These are phyloP conservation scores for Saturnispora dispora DNA, from an alignment of 805 yeast genomes.

Conservation along the genomic window DNA sequence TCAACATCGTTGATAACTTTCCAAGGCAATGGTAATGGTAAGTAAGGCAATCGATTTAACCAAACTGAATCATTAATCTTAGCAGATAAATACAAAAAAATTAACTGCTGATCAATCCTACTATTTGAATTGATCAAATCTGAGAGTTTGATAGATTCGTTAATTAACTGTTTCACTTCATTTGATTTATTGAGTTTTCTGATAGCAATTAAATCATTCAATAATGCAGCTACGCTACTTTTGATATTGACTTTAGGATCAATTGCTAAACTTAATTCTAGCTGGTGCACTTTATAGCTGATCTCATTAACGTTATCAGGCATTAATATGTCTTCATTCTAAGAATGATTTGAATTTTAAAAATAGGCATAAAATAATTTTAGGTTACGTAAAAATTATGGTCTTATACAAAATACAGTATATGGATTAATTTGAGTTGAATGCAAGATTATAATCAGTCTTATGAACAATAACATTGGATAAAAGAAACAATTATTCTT, in stretches of 20 bases:
- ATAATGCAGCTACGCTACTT: not conserved
- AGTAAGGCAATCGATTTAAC: not conserved
- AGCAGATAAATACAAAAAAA: not conserved
- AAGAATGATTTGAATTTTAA: not conserved
- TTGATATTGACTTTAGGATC: not conserved
- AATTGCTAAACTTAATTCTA: not conserved
- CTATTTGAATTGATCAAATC: not conserved
- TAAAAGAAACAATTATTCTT: not conserved
- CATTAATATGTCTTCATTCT: not conserved
- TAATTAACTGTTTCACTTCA: not conserved
- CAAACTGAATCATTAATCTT: not conserved
- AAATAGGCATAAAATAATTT: not conserved
- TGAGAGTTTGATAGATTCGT: not conserved
- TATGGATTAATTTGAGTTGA: not conserved
- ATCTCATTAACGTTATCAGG: not conserved
- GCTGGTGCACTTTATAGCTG: not conserved
- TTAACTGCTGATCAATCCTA: not conserved
- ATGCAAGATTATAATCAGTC: not conserved
- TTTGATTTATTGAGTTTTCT: not conserved
- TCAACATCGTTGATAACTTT: not conserved
- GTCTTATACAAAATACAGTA: not conserved
- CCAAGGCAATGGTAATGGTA: conserved; percentile 2
- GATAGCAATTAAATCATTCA: not conserved
- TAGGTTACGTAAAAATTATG: not conserved
- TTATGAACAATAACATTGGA: not conserved